Evolutionary conservation across 164 flowering plant genomes (phyloP).

Genomic region (Nymphaea thermarum): DNA sequence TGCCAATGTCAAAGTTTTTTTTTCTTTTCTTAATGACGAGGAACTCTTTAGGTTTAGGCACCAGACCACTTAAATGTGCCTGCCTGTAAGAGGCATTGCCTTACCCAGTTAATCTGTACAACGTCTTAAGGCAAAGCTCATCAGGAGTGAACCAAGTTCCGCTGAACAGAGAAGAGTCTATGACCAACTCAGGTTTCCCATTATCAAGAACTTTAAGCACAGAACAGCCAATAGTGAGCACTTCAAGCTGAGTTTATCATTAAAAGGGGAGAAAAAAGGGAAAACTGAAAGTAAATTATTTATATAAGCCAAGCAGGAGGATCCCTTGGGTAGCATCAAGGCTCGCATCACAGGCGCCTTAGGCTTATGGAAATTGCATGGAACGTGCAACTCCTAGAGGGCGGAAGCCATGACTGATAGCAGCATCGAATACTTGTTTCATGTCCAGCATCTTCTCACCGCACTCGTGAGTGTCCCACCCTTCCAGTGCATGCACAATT

Average conservation of each 20-base stretch:
- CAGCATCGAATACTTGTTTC: neutral
- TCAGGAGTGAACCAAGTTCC: too few relatives aligned
- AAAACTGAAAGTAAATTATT: neutral
- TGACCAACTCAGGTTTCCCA: too few relatives aligned
- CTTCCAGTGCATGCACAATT: conserved; percentile 6
- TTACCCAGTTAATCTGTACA: too few relatives aligned
- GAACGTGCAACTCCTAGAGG: neutral
- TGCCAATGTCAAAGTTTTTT: too few relatives aligned
- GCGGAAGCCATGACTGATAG: conserved; percentile 2
- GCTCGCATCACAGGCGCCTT: neutral
- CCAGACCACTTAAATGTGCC: too few relatives aligned
- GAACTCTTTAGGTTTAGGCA: too few relatives aligned
- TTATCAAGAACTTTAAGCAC: too few relatives aligned
- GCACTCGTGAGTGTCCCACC: conserved; percentile 7
- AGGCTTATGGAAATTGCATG: neutral
- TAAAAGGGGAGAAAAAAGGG: neutral
- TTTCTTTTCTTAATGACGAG: too few relatives aligned
- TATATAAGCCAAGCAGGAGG: neutral
- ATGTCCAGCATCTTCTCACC: conserved; percentile 2
- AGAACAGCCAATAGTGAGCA: too few relatives aligned
- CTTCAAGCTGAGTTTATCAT: neutral
- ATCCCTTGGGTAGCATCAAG: neutral
- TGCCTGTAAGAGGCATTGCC: too few relatives aligned
- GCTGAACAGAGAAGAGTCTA: too few relatives aligned
- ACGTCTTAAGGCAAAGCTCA: too few relatives aligned